phyloP scores from a whole-genome alignment of 1,284 basidiomycete species.

The Cystobasidium pallidum region DNA sequence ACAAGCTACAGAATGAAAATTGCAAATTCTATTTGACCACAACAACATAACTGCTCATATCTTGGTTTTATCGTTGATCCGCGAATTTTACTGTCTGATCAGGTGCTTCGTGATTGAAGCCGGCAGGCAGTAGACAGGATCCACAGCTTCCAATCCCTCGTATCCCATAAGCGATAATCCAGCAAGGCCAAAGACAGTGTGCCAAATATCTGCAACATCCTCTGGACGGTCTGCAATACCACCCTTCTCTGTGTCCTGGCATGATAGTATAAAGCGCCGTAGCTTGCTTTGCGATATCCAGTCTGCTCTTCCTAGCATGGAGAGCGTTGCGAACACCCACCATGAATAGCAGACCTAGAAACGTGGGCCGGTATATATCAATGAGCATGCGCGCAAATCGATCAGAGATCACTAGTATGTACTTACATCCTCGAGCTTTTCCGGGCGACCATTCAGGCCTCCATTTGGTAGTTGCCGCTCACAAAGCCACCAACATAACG shows the following conservation, averaged over 20 bases:
- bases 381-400: not conserved
- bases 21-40: not conserved
- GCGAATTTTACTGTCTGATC: conserved; percentile 36
- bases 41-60: not conserved
- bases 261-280: conserved; percentile 77
- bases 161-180: conserved; percentile 90
- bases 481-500: conserved; percentile 85
- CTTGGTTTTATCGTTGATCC: too few relatives aligned
- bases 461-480: conserved; percentile 92
- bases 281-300: conserved; percentile 93
- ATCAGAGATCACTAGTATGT: conserved; percentile 1
- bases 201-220: conserved; percentile 93
- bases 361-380: too few relatives aligned
- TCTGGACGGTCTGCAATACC: conserved; percentile 94
- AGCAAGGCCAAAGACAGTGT: conserved; percentile 89
- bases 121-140: conserved; percentile 97
- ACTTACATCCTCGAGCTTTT: conserved; percentile 94
- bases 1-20: conserved; percentile 1
- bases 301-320: conserved; percentile 77
- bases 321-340: conserved; percentile 89
- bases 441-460: conserved; percentile 91
- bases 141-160: conserved; percentile 76
- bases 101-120: conserved; percentile 68
- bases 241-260: conserved; percentile 88
- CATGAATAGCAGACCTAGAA: conserved; percentile 92